phyloP scores from a whole-genome alignment of 176 grass and related monocot species.

The Triticum dicoccoides region DNA sequence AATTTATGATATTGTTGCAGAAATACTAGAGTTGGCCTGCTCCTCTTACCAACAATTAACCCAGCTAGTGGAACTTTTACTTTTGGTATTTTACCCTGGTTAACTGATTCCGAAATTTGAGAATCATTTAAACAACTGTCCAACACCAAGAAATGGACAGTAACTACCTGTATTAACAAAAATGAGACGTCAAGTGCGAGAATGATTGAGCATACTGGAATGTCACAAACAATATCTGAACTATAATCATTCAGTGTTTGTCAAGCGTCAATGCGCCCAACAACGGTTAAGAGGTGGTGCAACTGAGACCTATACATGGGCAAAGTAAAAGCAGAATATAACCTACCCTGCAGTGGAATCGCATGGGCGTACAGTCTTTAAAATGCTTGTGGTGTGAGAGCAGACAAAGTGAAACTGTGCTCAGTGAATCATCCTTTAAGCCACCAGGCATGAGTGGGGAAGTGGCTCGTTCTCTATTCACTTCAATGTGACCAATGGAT shows the following conservation, averaged over 20 bases:
- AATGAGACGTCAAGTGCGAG: not conserved
- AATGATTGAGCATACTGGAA: not conserved
- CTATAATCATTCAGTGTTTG: not conserved
- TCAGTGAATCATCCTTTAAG: conserved; percentile 23
- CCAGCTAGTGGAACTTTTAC: conserved; percentile 61
- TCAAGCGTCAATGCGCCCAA: not conserved
- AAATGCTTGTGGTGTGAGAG: conserved; percentile 43
- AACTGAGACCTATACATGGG: conserved; percentile 23
- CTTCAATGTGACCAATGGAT: conserved; percentile 45
- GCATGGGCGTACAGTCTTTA: conserved; percentile 29
- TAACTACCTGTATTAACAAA: conserved; percentile 57
- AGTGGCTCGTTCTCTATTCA: conserved; percentile 32
- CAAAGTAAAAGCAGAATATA: conserved; percentile 28
- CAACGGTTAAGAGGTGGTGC: not conserved
- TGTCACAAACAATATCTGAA: not conserved
- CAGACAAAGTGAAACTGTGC: conserved; percentile 25
- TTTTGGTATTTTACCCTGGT: conserved; percentile 21
- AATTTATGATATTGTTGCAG: not conserved
- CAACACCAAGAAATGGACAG: conserved; percentile 54
- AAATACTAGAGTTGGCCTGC: not conserved
- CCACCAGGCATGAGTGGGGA: conserved; percentile 30
- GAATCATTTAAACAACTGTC: conserved; percentile 39
- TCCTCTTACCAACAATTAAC: conserved; percentile 81
- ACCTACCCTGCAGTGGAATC: conserved; percentile 69
- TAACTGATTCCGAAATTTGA: conserved; percentile 8